Evolutionary conservation across 129 eudicot species (phyloP), one percentile per base, ranked within the genome.

Genomic region (Heracleum sosnowskyi): DNA sequence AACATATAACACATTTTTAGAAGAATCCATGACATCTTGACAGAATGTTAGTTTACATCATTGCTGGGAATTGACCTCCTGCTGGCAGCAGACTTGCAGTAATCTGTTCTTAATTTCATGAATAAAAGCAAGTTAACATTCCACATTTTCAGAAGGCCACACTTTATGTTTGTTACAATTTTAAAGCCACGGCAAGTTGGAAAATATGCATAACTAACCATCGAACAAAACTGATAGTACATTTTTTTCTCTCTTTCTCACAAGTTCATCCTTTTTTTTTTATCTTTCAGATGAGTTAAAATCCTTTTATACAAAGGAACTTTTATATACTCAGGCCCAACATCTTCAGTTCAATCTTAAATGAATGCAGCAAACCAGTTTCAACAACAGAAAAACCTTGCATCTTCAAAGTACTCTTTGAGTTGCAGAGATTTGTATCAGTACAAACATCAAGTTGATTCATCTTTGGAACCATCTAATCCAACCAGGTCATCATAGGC

Each of bases 401-500:
- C 47, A 71, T 18, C 33, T 7, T 9, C 31, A 26, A 72, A 40
- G 42, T 5, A 18, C 44, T 11, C 47, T 29, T 35, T 35, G 24
- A 20, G 33, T 41, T 41, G 7, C 8, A 70, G 6, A 41, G 2
- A 40, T 41, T 20, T 34, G 5, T 4, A 41, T 41, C 76, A 41
- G 29, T 73, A 18, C 69, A 55, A 46, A 57, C 22, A n/a, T 82
- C 76, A 74, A 39, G 81, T 40, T 60, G 66, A 31, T 64, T 73
- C 40, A 31, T 79, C 82, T 31, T 78, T 77, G 20, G 79, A 81
- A 76, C 74, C 51, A 20, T 57, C 84, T 11, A 57, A 83, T 34
- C 40, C 86, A 75, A 82, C 73, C 63, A 88, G 77, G 80, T 88
- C 92, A 86, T 86, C 87, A 77, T 88, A 88, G 51, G 88, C 37